phyloP scores from a whole-genome alignment of 2,329 filamentous ascomycete genomes.

The Botryosphaeria dothidea region DNA sequence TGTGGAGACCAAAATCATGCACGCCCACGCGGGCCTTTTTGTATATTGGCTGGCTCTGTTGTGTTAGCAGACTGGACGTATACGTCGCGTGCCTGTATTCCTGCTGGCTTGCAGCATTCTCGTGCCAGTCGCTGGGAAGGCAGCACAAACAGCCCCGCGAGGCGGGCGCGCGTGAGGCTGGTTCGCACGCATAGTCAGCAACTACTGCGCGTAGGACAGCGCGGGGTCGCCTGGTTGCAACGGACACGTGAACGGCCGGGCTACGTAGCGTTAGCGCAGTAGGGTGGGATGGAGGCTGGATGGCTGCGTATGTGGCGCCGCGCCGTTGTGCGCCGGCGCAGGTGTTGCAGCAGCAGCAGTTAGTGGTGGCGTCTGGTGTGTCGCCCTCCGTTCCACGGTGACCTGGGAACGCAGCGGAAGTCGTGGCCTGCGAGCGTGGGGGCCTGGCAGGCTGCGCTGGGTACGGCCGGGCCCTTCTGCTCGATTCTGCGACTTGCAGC shows the following conservation, averaged over 20 bases:
- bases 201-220: neutral
- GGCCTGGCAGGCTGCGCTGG: neutral
- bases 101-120: neutral
- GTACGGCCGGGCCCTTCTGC: neutral
- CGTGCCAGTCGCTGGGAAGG: conserved; percentile 8
- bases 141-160: neutral
- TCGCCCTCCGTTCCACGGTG: no score
- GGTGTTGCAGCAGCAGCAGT: neutral
- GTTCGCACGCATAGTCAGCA: neutral
- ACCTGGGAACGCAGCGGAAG: neutral
- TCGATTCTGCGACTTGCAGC: neutral
- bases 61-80: neutral
- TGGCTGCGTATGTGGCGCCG: neutral
- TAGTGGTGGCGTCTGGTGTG: no score
- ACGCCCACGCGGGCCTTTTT: neutral
- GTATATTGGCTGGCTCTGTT: neutral
- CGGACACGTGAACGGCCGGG: neutral
- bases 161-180: neutral
- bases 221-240: neutral
- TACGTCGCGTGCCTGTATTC: neutral
- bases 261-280: neutral
- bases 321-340: neutral
- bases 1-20: neutral
- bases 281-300: neutral
- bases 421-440: neutral